Percentiles rank a stretch among this genome's conserved stretches.
Evolutionary conservation across 176 grass and related monocot species (phyloP).

Genomic region (Raddia distichophylla): DNA sequence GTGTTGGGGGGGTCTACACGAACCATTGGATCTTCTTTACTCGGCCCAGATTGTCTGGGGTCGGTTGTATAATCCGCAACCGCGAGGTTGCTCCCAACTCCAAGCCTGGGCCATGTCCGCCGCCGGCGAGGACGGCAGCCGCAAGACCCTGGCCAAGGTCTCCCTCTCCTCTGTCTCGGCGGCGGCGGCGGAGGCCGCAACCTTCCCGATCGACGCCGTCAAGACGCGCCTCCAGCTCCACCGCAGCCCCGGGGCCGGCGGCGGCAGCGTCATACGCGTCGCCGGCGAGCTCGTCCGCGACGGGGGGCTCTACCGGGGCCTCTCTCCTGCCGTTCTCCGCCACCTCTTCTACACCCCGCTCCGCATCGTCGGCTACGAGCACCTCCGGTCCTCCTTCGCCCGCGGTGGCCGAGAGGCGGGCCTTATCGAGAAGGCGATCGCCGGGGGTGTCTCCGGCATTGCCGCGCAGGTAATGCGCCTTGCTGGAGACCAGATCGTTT

Average conservation of each 20-base stretch:
- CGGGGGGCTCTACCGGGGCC: slow-evolving; percentile 67
- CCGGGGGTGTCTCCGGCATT: slow-evolving; percentile 70
- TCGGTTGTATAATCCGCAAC: background rate
- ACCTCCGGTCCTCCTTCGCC: slow-evolving; percentile 54
- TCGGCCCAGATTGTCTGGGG: slow-evolving; percentile 16
- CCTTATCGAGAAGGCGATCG: slow-evolving; percentile 62
- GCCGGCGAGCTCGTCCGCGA: slow-evolving; percentile 64
- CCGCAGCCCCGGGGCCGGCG: slow-evolving; percentile 28
- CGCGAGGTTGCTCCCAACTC: background rate
- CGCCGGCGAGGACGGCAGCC: slow-evolving; percentile 26
- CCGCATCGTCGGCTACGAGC: slow-evolving; percentile 80
- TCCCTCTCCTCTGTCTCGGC: slow-evolving; percentile 68
- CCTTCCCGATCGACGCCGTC: slow-evolving; percentile 76
- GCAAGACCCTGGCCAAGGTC: slow-evolving; percentile 52
- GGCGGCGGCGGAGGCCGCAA: slow-evolving; percentile 63
- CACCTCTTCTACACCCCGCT: slow-evolving; percentile 83
- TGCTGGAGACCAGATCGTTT: background rate
- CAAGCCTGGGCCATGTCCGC: slow-evolving; percentile 23
- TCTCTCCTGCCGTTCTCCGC: slow-evolving; percentile 74
- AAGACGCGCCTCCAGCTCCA: slow-evolving; percentile 86
- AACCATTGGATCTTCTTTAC: slow-evolving; percentile 23
- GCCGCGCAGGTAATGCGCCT: slow-evolving; percentile 60
- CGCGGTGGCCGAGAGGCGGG: slow-evolving; percentile 43
- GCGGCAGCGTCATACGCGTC: slow-evolving; percentile 48
- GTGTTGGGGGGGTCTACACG: background rate